These are phyloP conservation scores for Aphanomyces euteiches DNA, from an alignment of 352 stramenopile species.

Conservation along the genomic window DNA sequence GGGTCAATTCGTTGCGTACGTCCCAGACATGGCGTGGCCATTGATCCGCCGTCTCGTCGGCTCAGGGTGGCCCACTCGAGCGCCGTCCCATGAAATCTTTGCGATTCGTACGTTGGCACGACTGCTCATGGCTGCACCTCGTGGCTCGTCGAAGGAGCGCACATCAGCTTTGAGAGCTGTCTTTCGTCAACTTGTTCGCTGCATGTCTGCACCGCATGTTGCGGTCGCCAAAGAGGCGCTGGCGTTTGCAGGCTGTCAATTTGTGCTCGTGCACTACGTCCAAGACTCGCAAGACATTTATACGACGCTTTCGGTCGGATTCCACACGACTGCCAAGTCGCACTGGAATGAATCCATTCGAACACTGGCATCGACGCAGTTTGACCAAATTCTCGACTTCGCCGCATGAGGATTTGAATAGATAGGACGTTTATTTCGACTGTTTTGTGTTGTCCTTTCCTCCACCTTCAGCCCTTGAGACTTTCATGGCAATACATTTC, in stretches of 20 bases:
- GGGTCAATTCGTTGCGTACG: conserved; percentile 81
- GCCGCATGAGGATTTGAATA: conserved; percentile 30
- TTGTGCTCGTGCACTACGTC: conserved; percentile 72
- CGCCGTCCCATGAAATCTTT: conserved; percentile 63
- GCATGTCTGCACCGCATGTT: conserved; percentile 54
- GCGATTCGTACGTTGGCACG: conserved; percentile 79
- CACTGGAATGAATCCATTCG: conserved; percentile 77
- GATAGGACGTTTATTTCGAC: neutral
- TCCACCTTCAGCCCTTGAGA: too few relatives aligned
- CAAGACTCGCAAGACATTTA: conserved; percentile 62
- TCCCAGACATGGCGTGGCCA: conserved; percentile 50
- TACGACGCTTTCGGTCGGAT: conserved; percentile 51
- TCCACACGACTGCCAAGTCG: conserved; percentile 52
- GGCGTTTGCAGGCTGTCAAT: conserved; percentile 79
- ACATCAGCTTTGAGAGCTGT: conserved; percentile 41
- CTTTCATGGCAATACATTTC: neutral
- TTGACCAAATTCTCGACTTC: conserved; percentile 75
- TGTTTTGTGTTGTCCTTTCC: too few relatives aligned
- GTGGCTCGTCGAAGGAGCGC: conserved; percentile 47
- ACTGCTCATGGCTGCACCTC: conserved; percentile 76
- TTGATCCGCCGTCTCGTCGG: conserved; percentile 53
- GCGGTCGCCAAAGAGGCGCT: conserved; percentile 77
- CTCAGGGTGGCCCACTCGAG: conserved; percentile 58
- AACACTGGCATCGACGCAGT: conserved; percentile 59
- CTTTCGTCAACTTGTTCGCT: conserved; percentile 57